Conservation (phyloP, 495 filamentous ascomycete species). For the Friedmanniomyces endolithicus region DNA sequence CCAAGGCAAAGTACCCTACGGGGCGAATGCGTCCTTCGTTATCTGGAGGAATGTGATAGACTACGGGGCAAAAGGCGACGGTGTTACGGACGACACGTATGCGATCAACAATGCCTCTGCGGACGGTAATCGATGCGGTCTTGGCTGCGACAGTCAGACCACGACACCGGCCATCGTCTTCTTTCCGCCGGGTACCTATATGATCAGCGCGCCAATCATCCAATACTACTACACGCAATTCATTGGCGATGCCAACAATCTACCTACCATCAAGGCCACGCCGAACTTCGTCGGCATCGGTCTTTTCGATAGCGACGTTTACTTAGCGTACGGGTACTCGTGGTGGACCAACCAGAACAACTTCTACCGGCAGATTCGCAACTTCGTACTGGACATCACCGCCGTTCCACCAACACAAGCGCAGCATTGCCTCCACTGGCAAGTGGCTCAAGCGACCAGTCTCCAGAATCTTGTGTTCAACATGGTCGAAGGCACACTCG, state of each 20-base stretch:
- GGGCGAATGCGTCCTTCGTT: slow-evolving; percentile 40
- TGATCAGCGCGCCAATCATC: slow-evolving; percentile 21
- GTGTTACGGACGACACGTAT: slow-evolving; percentile 67
- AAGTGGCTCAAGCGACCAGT: slow-evolving; percentile 34
- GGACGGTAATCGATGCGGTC: slow-evolving; percentile 62
- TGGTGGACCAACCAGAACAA: slow-evolving; percentile 30
- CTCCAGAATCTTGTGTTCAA: slow-evolving; percentile 33
- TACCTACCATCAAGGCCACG: slow-evolving; percentile 30
- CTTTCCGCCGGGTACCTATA: slow-evolving; percentile 29
- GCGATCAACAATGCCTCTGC: slow-evolving; percentile 83
- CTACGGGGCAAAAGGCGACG: slow-evolving; percentile 45
- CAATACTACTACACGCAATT: slow-evolving; percentile 33
- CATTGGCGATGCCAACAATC: slow-evolving; percentile 30
- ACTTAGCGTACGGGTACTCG: slow-evolving; percentile 26
- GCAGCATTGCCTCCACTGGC: slow-evolving; percentile 34
- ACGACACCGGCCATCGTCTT: slow-evolving; percentile 37
- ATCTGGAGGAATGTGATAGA: slow-evolving; percentile 84
- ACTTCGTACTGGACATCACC: slow-evolving; percentile 33
- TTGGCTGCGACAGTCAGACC: slow-evolving; percentile 72
- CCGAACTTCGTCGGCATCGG: slow-evolving; percentile 27
- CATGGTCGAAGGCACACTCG: slow-evolving; percentile 22
- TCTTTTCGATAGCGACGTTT: slow-evolving; percentile 31
- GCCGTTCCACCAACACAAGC: slow-evolving; percentile 7
- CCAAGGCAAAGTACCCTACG: slow-evolving; percentile 24
- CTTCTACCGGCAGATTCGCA: slow-evolving; percentile 36